Conservation (phyloP, 345 rosid species). For the Citrus mangshanensis region DNA sequence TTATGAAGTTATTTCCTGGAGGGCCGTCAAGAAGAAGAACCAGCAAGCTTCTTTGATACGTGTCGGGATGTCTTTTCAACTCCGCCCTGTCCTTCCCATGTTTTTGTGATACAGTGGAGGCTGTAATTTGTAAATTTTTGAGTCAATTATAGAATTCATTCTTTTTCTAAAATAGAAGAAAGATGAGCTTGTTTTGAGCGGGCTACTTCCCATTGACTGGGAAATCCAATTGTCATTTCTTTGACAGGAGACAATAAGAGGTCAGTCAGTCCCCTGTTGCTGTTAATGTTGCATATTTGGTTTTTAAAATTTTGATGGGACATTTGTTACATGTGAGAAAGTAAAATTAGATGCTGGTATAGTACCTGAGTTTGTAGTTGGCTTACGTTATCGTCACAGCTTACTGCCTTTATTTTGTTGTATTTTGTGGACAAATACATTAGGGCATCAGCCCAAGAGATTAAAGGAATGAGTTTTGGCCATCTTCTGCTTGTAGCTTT, state of each 20-base stretch:
- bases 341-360: constrained; percentile 7
- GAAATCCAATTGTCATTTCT: constrained; percentile 19
- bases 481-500: neutral
- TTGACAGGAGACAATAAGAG: constrained; percentile 22
- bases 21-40: constrained; percentile 82
- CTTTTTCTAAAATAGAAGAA: constrained; percentile 31
- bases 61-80: constrained; percentile 10
- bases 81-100: constrained; percentile 5
- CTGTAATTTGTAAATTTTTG: constrained; percentile 36
- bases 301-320: constrained; percentile 14
- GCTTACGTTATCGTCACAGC: neutral
- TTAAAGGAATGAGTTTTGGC: neutral
- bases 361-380: neutral
- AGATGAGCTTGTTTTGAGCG: constrained; percentile 12
- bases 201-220: constrained; percentile 12
- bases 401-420: neutral
- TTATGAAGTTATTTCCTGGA: constrained; percentile 96
- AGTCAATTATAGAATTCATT: constrained; percentile 34
- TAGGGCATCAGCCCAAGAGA: neutral
- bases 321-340: constrained; percentile 2
- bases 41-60: constrained; percentile 73
- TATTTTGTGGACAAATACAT: neutral
- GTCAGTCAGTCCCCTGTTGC: constrained; percentile 9
- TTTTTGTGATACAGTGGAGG: constrained; percentile 26
- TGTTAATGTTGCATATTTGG: constrained; percentile 1